Conservation (phyloP, 768 basidiomycete genomes). For the Tulasnella sp. region DNA sequence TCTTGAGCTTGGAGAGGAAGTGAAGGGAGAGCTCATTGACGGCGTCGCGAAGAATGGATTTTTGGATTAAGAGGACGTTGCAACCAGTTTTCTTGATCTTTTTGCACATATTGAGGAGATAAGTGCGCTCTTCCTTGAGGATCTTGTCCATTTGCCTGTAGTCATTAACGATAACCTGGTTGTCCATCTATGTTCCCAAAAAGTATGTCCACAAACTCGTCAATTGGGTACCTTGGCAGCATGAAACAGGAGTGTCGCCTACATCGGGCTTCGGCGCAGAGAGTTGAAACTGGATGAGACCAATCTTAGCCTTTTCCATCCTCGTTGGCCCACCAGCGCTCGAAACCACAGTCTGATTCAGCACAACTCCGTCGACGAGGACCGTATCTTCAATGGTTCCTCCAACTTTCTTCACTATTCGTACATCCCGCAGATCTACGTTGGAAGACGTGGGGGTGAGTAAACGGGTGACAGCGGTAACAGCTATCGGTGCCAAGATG, state of each 20-base stretch:
- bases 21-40: constrained; percentile 95
- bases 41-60: constrained; percentile 98
- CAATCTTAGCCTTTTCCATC: constrained; percentile 98
- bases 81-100: constrained; percentile 99
- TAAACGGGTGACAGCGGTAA: constrained; percentile 88
- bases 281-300: constrained; percentile 95
- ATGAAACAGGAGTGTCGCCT: constrained; percentile 23
- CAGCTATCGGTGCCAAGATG: constrained; percentile 95
- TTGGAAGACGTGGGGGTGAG: constrained; percentile 82
- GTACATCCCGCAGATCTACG: constrained; percentile 92
- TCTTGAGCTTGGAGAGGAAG: constrained; percentile 94
- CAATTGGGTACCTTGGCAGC: constrained; percentile 1
- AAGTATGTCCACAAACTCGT: constrained; percentile 2
- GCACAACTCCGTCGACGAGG: constrained; percentile 90
- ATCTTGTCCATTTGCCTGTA: constrained; percentile 99
- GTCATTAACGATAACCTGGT: constrained; percentile 97
- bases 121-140: constrained; percentile 96
- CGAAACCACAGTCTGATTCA: constrained; percentile 88
- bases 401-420: constrained; percentile 95
- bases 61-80: constrained; percentile 97
- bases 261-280: constrained; percentile 97
- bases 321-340: constrained; percentile 88
- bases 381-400: constrained; percentile 99
- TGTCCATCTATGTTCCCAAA: constrained; percentile 96
- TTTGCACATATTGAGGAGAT: constrained; percentile 95